Percentiles rank a stretch among this genome's conserved stretches.
phyloP scores from a whole-genome alignment of 495 filamentous ascomycete genomes.

The Neurospora sp. region DNA sequence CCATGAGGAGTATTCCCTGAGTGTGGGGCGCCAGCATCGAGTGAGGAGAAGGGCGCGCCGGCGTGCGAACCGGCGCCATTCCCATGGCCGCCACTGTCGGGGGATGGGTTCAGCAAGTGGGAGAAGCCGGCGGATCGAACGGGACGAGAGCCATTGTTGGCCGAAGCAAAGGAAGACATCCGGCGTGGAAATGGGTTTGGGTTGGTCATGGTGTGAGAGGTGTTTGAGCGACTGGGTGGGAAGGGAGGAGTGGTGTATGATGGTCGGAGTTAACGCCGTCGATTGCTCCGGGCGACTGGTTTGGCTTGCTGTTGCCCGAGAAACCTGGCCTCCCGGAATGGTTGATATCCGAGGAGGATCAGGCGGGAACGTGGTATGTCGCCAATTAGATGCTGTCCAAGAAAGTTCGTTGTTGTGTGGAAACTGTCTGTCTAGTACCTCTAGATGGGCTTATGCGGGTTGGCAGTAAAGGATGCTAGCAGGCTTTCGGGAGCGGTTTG shows the following conservation, averaged over 20 bases:
- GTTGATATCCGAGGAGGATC: neutral
- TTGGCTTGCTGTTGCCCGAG: neutral
- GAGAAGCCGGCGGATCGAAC: conserved; percentile 46
- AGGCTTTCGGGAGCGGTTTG: neutral
- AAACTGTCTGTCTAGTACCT: neutral
- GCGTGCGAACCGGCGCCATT: conserved; percentile 30
- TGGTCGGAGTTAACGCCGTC: neutral
- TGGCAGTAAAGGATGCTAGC: neutral
- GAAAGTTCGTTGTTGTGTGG: neutral
- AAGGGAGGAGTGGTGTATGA: neutral
- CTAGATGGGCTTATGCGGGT: neutral
- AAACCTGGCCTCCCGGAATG: neutral
- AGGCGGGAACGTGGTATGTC: neutral
- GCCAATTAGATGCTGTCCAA: neutral
- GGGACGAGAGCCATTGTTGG: conserved; percentile 33
- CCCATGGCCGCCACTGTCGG: conserved; percentile 25
- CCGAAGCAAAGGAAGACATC: conserved; percentile 56
- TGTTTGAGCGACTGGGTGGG: neutral
- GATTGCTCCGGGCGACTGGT: neutral
- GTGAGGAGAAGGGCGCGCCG: conserved; percentile 4
- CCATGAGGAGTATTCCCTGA: conserved; percentile 14
- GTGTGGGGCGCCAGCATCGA: conserved; percentile 13
- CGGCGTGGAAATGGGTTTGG: conserved; percentile 20
- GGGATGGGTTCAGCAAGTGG: conserved; percentile 47
- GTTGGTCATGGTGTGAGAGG: neutral